Base-by-base conservation (phyloP, 768 basidiomycete species). In the Chalciporus chontae region DNA sequence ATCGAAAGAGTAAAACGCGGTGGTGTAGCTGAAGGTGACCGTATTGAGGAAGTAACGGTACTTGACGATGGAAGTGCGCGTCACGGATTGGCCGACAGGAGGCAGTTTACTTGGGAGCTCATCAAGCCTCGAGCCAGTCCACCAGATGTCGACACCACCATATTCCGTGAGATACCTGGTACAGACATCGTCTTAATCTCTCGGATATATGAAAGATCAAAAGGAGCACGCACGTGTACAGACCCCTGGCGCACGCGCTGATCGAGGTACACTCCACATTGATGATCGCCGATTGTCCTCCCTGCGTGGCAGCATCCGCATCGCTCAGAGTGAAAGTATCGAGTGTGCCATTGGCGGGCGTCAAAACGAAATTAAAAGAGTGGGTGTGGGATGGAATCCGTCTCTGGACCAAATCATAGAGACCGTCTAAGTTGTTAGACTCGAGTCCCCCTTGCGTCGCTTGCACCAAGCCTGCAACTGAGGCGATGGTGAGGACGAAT, bases 1-100 rank as follows among this genome's bases (percentile, higher is more conserved):
- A 0, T 70, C 54, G 27, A 72, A 73, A n/a, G 59, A 42, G 61
- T 70, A 73, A 52, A 73, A 74, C 2, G 69, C 65, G 14, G 71
- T 58, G 2, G 72, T 73, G 52, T 74, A 73, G 49, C 60, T 62
- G 53, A 73, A 74, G 1, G 73, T 74, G 55, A 74, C 73, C 13
- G 70, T 73, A 54, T 74, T 73, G 60, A 73, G 69, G 46, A 73
- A 67, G 52, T 73, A 73, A 46, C 73, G 62, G 47, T 71, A 72
- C 8, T 69, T 65, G 21, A 73, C 72, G 41, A 74, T 54, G 3
- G 73, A 58, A 19, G 50, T 65, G 37, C 53, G 67, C 6, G 64
- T 67, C 41, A 74, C 45, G 0, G 67, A 62, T 4, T 53, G 47
- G 7, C 69, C 66, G 13, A 74, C 47, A 17, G 54, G 23, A 0